phyloP scores from a whole-genome alignment of 2,329 filamentous ascomycete species.

The Hawksworthiomyces lignivorus region DNA sequence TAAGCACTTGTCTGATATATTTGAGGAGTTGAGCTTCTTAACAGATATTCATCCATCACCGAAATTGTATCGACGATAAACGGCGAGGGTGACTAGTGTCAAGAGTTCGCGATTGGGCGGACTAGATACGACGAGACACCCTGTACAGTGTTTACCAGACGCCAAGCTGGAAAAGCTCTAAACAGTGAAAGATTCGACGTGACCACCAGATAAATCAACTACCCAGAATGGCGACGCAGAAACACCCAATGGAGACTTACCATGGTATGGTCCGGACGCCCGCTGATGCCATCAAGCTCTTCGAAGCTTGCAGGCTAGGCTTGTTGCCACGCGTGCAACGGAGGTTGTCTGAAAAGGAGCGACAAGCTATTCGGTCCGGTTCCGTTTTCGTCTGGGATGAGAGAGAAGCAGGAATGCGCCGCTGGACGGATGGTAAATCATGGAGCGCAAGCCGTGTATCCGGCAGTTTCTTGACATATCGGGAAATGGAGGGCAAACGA shows the following conservation, averaged over 20 bases:
- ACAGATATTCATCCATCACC: too few species aligned
- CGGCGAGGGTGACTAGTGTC: slow-evolving; percentile 1
- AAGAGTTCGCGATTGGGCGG: slow-evolving; percentile 9
- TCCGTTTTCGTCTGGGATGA: slow-evolving; percentile 99
- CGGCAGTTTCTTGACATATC: slow-evolving; percentile 92
- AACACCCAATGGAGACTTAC: slow-evolving; percentile 79
- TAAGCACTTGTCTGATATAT: too few species aligned
- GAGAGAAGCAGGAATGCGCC: slow-evolving; percentile 91
- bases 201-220: neutral
- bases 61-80: too few species aligned
- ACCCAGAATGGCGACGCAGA: slow-evolving; percentile 21
- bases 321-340: slow-evolving; percentile 86
- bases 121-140: slow-evolving; percentile 1
- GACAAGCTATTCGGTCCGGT: slow-evolving; percentile 89
- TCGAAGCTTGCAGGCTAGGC: slow-evolving; percentile 89
- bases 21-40: too few species aligned
- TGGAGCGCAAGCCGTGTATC: slow-evolving; percentile 98
- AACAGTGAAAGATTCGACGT: neutral
- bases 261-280: slow-evolving; percentile 93
- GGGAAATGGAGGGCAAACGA: slow-evolving; percentile 98
- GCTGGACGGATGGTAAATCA: slow-evolving; percentile 98
- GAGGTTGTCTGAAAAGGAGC: slow-evolving; percentile 90
- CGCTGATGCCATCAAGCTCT: slow-evolving; percentile 94
- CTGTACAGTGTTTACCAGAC: too few species aligned
- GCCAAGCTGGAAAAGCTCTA: too few species aligned